A percentile compares a stretch with the other conserved stretches of the same genome.
phyloP scores from a whole-genome alignment of 2,329 filamentous ascomycete genomes.

The Colletotrichum sp. region DNA sequence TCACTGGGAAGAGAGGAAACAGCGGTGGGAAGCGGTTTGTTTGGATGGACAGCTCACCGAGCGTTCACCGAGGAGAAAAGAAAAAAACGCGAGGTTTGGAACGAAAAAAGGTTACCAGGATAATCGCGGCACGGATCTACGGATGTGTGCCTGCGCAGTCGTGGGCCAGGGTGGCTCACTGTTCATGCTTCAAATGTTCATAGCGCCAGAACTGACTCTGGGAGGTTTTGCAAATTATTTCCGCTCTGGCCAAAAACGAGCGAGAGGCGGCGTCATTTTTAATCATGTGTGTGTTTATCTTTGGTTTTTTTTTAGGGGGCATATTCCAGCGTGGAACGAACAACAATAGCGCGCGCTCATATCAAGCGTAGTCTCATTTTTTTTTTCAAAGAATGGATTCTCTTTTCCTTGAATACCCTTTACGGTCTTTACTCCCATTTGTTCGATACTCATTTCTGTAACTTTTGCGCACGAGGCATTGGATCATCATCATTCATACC shows the following conservation, averaged over 20 bases:
- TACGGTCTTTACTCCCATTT: slow-evolving; percentile 1
- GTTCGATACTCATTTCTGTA: background rate
- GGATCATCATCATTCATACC: background rate
- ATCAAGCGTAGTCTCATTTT: background rate
- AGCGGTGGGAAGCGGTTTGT: background rate
- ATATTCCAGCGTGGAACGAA: slow-evolving; percentile 11
- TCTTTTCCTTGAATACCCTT: background rate
- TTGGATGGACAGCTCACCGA: background rate
- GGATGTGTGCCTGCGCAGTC: background rate
- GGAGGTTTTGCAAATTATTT: background rate
- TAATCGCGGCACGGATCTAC: slow-evolving; percentile 1
- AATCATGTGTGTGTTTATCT: background rate
- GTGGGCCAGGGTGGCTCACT: slow-evolving; percentile 7
- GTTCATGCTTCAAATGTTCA: slow-evolving; percentile 17
- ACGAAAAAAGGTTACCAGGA: background rate
- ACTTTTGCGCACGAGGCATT: background rate
- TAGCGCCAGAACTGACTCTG: slow-evolving; percentile 3
- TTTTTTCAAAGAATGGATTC: background rate
- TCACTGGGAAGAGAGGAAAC: background rate
- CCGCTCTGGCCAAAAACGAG: slow-evolving; percentile 2
- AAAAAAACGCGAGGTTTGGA: background rate
- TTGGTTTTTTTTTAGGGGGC: background rate
- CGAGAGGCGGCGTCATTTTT: slow-evolving; percentile 2
- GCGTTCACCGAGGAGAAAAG: background rate
- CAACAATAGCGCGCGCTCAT: background rate